Conservation (phyloP, 352 stramenopile genomes). For the Phytophthora nicotianae region DNA sequence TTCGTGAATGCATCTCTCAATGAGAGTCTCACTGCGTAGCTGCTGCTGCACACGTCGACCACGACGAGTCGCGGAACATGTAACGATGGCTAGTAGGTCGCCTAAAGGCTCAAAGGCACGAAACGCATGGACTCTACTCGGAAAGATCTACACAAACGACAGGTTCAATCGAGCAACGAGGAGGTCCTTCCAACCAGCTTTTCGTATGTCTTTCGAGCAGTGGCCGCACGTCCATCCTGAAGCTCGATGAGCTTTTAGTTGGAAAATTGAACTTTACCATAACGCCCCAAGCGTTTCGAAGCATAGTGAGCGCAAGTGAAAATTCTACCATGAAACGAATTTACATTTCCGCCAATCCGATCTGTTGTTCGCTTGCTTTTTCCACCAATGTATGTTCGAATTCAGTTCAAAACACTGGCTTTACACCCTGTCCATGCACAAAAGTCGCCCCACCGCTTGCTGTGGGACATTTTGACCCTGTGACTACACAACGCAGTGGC, state of each 20-base stretch:
- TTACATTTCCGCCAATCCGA: conserved; percentile 16
- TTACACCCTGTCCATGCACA: conserved; percentile 19
- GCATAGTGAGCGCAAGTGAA: conserved; percentile 19
- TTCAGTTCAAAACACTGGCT: conserved; percentile 24
- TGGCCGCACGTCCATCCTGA: neutral
- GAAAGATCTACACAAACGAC: conserved; percentile 7
- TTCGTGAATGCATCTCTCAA: too few relatives aligned
- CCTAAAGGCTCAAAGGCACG: conserved; percentile 19
- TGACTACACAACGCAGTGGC: conserved; percentile 11
- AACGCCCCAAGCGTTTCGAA: conserved; percentile 8
- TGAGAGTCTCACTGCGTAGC: neutral
- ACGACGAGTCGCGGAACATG: neutral
- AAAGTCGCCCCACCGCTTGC: conserved; percentile 13
- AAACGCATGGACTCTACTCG: conserved; percentile 26
- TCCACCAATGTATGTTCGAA: conserved; percentile 16
- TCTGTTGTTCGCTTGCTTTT: conserved; percentile 7
- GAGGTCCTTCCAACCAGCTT: conserved; percentile 1
- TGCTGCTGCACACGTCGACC: neutral
- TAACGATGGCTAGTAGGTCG: neutral
- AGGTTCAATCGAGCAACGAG: conserved; percentile 18
- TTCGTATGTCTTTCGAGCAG: neutral
- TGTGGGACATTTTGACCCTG: conserved; percentile 33
- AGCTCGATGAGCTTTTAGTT: conserved; percentile 7
- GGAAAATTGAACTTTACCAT: too few relatives aligned
- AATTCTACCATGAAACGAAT: conserved; percentile 3